A percentile compares a stretch with the other conserved stretches of the same genome.
phyloP scores from a whole-genome alignment of 176 grass and related monocot species.

The Secale cereale region DNA sequence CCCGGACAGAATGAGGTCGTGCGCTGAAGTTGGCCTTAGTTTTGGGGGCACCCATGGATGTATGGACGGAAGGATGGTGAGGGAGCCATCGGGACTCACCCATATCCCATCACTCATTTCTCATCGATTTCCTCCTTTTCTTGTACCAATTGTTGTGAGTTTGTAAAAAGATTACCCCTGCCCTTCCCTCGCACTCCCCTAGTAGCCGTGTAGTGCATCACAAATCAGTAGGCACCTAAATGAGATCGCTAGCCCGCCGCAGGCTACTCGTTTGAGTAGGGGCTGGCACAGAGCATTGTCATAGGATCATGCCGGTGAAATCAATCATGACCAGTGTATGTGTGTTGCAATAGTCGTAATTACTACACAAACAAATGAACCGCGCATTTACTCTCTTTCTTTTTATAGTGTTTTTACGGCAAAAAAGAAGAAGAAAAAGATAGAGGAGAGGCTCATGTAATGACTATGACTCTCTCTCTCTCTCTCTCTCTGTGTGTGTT shows the following conservation, averaged over 20 bases:
- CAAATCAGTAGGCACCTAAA: neutral
- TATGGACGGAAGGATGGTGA: neutral
- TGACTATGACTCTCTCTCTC: neutral
- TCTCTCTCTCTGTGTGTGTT: neutral
- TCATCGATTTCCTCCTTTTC: neutral
- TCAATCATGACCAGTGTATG: neutral
- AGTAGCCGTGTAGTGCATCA: neutral
- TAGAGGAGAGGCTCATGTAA: neutral
- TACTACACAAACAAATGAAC: neutral
- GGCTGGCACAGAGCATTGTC: neutral
- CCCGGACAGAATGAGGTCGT: too few species aligned
- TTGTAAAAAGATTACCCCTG: neutral
- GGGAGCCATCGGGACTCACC: neutral
- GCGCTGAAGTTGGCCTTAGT: too few species aligned
- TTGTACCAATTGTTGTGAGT: neutral
- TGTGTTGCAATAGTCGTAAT: neutral
- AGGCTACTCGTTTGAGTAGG: neutral
- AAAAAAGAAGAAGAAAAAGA: neutral
- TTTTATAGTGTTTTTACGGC: neutral
- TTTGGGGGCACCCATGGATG: too few species aligned
- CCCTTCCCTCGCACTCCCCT: neutral
- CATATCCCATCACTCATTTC: conserved; percentile 21
- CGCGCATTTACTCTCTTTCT: neutral
- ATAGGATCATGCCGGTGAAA: neutral
- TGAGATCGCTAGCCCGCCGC: neutral